Base-by-base conservation (phyloP, 306 rosid genomes). In the Prunus campanulata region DNA sequence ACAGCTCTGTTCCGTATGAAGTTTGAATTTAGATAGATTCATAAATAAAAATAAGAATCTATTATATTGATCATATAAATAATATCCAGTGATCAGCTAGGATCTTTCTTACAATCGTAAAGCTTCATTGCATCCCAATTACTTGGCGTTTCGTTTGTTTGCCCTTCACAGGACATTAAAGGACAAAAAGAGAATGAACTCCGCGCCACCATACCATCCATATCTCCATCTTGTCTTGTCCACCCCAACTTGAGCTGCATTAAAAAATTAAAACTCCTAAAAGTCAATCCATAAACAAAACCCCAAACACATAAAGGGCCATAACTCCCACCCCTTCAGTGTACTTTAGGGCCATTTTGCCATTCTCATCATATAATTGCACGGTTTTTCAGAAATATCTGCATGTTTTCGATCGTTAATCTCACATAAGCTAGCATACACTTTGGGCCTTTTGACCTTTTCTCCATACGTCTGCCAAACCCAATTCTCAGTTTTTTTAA, bases 121-220 rank as follows among this genome's bases (percentile, higher is more conserved):
- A 49, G 16, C 16, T 49, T 49, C 19, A 1, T 49, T 25, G 46
- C 20, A 18, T 25, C 77, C 44, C 42, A 78, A 13, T 55, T 30
- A 15, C 27, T 13, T 19, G 83, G 16, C 24, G 11, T 32, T 14
- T 61, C 24, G 47, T 60, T 64, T 69, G 77, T 48, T 9, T 81
- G 89, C 79, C 90, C 89, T 85, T 90, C 86, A 78, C 77, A 5
- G 32, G 66, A 47, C 82, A 77, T 6, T 18, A 76, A 39, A 81
- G 75, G 86, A 83, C 90, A 79, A 84, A 80, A 24, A 2, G 7
- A 24, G 14, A 59, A 56, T 18, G 63, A 46, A 19, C 29, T 5
- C 30, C 2, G 11, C 25, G 49, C 18, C 19, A 61, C 20, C 15
- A 3, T 18, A 9, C 5, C 10, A 9, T 1, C 15, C 18, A 62